These are phyloP conservation scores for Cytospora paraplurivora DNA, from an alignment of 2,329 filamentous ascomycete genomes.

Conservation along the genomic window DNA sequence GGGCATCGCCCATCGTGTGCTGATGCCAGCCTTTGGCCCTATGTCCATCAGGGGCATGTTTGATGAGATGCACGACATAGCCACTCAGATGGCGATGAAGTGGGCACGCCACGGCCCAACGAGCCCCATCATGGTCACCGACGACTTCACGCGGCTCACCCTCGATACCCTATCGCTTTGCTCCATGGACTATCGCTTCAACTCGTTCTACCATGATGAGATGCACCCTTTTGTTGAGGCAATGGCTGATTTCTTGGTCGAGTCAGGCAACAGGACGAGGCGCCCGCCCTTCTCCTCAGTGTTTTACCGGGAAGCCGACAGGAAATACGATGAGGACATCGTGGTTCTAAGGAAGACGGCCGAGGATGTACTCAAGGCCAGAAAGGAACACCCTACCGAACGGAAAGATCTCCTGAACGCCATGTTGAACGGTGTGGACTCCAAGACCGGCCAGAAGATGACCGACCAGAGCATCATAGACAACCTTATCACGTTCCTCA, in stretches of 20 bases:
- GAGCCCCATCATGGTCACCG: constrained; percentile 59
- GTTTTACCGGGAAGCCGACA: constrained; percentile 50
- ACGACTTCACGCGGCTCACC: constrained; percentile 73
- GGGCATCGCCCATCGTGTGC: constrained; percentile 65
- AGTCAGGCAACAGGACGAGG: constrained; percentile 53
- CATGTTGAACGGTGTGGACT: constrained; percentile 69
- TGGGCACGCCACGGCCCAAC: constrained; percentile 65
- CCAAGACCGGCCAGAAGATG: constrained; percentile 66
- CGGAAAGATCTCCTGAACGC: constrained; percentile 69
- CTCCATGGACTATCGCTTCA: constrained; percentile 73
- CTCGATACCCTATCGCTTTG: constrained; percentile 73
- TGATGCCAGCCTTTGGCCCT: constrained; percentile 72
- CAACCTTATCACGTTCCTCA: constrained; percentile 74
- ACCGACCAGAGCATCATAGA: constrained; percentile 64
- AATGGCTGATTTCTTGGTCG: constrained; percentile 65
- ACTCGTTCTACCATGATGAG: constrained; percentile 69
- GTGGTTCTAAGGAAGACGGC: constrained; percentile 56
- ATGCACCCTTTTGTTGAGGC: constrained; percentile 70
- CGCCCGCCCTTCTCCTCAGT: constrained; percentile 51
- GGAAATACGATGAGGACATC: constrained; percentile 58
- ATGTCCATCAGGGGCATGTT: constrained; percentile 70
- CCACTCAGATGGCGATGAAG: constrained; percentile 66
- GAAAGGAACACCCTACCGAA: constrained; percentile 56
- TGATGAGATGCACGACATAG: constrained; percentile 68
- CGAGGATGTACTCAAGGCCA: constrained; percentile 60